phyloP scores from a whole-genome alignment of 306 rosid species.

The Rosa persica region DNA sequence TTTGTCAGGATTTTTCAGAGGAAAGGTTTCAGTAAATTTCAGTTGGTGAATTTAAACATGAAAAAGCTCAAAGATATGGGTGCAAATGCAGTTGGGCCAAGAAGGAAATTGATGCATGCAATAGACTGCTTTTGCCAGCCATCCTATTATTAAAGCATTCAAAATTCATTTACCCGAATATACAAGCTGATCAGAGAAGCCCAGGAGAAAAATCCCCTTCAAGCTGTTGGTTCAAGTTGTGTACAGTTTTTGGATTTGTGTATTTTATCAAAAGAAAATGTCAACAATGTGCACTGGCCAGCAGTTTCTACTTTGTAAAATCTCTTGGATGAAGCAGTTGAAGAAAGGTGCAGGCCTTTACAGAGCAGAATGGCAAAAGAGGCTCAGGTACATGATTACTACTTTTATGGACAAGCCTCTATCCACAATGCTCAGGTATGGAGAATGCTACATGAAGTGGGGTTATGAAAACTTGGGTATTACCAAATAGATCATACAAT shows the following conservation, averaged over 20 bases:
- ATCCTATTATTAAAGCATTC: conserved; percentile 48
- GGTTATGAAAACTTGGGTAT: not conserved
- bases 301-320: not conserved
- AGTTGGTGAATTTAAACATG: conserved; percentile 82
- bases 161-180: conserved; percentile 9
- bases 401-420: not conserved
- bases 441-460: not conserved
- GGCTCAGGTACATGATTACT: conserved; percentile 3
- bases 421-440: not conserved
- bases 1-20: conserved; percentile 74
- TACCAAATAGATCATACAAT: not conserved
- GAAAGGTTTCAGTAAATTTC: conserved; percentile 60
- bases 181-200: not conserved
- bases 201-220: not conserved
- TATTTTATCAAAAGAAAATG: not conserved
- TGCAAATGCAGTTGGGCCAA: conserved; percentile 90
- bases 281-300: not conserved
- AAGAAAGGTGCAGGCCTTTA: not conserved
- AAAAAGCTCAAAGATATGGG: conserved; percentile 95
- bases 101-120: conserved; percentile 92
- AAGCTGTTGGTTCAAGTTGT: not conserved
- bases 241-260: not conserved
- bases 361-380: not conserved
- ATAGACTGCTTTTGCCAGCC: conserved; percentile 91
- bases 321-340: not conserved